phyloP scores from a whole-genome alignment of 495 filamentous ascomycete genomes.

The Chaetomidium leptoderma region DNA sequence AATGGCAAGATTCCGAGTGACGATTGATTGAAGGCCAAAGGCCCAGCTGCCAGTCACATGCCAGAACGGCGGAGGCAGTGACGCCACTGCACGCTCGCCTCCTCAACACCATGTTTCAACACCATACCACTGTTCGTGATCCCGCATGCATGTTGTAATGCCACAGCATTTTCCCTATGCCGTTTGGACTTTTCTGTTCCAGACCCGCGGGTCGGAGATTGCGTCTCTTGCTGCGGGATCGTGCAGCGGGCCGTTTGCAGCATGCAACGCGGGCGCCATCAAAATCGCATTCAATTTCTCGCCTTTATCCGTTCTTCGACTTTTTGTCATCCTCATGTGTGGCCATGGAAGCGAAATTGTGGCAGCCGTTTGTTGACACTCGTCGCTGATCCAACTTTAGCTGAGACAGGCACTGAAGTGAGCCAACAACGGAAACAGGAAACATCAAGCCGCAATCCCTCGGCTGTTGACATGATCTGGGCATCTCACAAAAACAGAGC shows the following conservation, averaged over 20 bases:
- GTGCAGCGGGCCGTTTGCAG: not conserved
- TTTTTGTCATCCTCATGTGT: not conserved
- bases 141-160: not conserved
- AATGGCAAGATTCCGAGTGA: too few species aligned
- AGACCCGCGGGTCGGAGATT: too few species aligned
- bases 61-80: not conserved
- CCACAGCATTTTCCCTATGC: not conserved
- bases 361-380: not conserved
- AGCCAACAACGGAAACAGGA: not conserved
- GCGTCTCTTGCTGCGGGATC: not conserved
- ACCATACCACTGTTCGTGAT: not conserved
- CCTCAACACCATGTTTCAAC: not conserved
- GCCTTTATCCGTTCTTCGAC: not conserved
- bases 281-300: not conserved
- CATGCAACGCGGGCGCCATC: not conserved
- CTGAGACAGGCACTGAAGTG: not conserved
- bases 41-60: too few species aligned
- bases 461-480: too few species aligned
- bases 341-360: conserved; percentile 1
- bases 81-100: not conserved
- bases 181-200: too few species aligned
- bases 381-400: conserved; percentile 4
- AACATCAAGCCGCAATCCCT: too few species aligned
- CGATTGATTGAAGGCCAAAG: too few species aligned
- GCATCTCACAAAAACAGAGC: too few species aligned